Evolutionary conservation across 1,284 basidiomycete species (phyloP), one percentile per base, ranked within the genome.

Genomic region (Ceratobasidium sp.): DNA sequence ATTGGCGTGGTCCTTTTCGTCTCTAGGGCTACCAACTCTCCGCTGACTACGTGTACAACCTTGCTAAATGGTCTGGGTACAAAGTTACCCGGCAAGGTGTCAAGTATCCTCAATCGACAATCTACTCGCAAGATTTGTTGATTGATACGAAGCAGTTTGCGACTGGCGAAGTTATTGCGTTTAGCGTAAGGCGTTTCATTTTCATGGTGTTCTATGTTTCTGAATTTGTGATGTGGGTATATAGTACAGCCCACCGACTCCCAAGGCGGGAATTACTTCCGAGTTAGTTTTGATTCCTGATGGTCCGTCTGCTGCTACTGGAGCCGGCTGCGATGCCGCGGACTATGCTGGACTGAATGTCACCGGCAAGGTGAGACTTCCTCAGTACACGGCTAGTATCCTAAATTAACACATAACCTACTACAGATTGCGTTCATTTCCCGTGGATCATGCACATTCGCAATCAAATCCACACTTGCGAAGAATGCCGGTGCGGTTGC

Each of bases 21-120:
- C 13, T 18, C 7, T 30, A 66, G 62, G 62, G 62, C 7, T 66
- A 66, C 30, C 6, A 66, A 52, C 47, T 66, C 30, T 66, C 62
- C 41, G 62, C 62, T 3, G 62, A 66, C 30, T 66, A 66, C 50
- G 62, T 66, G 8, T 55, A 67, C 64, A 35, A 67, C 28, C 64
- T 55, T 18, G 50, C 50, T 9, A 67, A 67, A 35, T 41, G 41
- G 35, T 55, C 50, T 9, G 64, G 52, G n/a, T 67, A 55, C 32
- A 67, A 67, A 43, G 50, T 67, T 1, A 55, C 35, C 26, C 64
- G 64, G 4, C 50, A 55, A 21, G 38, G 35, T 21, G 49, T 67
- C 38, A 49, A 55, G 35, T 67, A 55, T 26, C 52, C 64, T n/a
- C 64, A 49, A 21, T 67, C 64, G 1, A 66, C 47, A 8, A 52